These are phyloP conservation scores for Cyanidiococcus yangmingshanensis DNA, from an alignment of 23 red algal species.

Conservation along the genomic window DNA sequence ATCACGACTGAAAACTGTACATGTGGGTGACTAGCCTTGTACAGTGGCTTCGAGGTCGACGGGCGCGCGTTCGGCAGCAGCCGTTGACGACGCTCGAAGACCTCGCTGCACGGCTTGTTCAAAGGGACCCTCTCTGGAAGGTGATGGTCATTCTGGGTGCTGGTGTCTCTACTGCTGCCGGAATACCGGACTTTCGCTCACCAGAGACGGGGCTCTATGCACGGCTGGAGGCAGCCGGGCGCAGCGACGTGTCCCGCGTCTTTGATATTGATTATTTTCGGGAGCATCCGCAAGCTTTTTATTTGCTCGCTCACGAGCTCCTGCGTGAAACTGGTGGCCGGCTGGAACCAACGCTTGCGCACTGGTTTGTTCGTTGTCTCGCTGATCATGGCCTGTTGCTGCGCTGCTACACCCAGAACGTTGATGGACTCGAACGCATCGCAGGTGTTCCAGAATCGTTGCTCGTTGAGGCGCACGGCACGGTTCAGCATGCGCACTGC, in stretches of 20 bases:
- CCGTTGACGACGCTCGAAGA: not conserved
- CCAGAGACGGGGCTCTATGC: conserved; percentile 33
- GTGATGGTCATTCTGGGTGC: conserved; percentile 74
- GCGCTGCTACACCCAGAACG: conserved; percentile 30
- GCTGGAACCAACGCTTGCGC: not conserved
- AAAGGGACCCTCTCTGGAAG: not conserved
- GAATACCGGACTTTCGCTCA: conserved; percentile 79
- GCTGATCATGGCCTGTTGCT: conserved; percentile 12
- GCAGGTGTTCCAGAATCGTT: conserved; percentile 15
- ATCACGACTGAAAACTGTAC: no score
- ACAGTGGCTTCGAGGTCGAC: not conserved
- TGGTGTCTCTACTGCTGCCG: conserved; percentile 70
- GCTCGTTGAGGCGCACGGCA: conserved; percentile 29
- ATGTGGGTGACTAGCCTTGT: not conserved
- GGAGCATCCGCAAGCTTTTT: conserved; percentile 16
- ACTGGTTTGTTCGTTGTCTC: conserved; percentile 19
- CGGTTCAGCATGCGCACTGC: conserved; percentile 21
- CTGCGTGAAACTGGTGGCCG: not conserved
- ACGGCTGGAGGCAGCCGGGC: not conserved
- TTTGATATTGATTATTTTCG: conserved; percentile 36
- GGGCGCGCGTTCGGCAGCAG: not conserved
- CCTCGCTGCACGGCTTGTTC: not conserved
- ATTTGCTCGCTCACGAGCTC: conserved; percentile 21
- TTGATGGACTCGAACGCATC: conserved; percentile 22
- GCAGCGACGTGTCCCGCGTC: not conserved